Conservation (phyloP, 2,329 filamentous ascomycete genomes). For the Chrysoporthe austroafricana region DNA sequence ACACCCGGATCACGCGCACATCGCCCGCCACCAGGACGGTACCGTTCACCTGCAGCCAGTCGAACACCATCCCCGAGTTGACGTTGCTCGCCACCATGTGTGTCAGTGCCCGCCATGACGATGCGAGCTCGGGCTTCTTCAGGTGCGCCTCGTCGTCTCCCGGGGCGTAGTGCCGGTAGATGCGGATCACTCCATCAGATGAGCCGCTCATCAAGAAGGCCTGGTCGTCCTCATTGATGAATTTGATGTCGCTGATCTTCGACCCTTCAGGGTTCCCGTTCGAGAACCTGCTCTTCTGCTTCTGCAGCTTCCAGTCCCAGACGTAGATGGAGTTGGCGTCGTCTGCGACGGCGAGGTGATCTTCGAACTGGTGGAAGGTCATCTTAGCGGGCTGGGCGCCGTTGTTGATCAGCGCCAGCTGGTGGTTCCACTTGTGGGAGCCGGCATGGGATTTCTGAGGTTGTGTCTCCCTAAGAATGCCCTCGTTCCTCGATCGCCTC, state of each 20-base stretch:
- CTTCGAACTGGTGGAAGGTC: conserved; percentile 97
- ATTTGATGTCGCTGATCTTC: conserved; percentile 91
- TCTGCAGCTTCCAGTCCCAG: conserved; percentile 89
- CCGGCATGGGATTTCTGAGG: conserved; percentile 89
- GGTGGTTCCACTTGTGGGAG: conserved; percentile 83
- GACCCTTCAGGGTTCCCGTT: conserved; percentile 93
- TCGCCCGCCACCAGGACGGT: conserved; percentile 95
- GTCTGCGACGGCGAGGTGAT: conserved; percentile 91
- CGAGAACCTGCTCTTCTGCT: conserved; percentile 80
- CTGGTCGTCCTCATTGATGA: conserved; percentile 98
- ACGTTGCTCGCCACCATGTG: conserved; percentile 93
- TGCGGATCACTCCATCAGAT: conserved; percentile 90
- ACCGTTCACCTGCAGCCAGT: conserved; percentile 98
- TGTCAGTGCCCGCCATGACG: conserved; percentile 87
- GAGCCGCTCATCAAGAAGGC: conserved; percentile 93
- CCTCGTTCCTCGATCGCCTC: conserved; percentile 90
- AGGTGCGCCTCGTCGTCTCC: conserved; percentile 40
- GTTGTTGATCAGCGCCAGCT: conserved; percentile 84
- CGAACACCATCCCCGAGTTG: conserved; percentile 94
- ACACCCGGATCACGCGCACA: conserved; percentile 91
- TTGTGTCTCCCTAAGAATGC: conserved; percentile 88
- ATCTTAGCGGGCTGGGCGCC: conserved; percentile 87
- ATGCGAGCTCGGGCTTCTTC: conserved; percentile 79
- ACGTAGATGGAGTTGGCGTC: conserved; percentile 88
- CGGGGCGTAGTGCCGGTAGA: conserved; percentile 90